Percentiles rank a stretch among this genome's conserved stretches.
Conservation (phyloP, 192 early-diverging fungal species). For the Thoreauomyces humboldtii region DNA sequence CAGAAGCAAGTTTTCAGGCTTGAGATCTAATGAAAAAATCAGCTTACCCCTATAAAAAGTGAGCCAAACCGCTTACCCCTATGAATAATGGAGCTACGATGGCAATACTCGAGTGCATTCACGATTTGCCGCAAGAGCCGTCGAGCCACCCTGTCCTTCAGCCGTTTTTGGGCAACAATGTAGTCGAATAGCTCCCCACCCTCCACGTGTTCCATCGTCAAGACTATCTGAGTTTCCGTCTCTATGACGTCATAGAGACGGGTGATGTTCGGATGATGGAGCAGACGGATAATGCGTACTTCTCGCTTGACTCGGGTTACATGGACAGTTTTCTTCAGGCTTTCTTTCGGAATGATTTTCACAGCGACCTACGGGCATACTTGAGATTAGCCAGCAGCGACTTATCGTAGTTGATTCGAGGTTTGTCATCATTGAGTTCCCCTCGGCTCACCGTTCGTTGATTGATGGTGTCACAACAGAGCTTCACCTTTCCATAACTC, state of each 20-base stretch:
- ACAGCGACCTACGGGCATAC: conserved; percentile 56
- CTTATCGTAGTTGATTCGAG: too few relatives aligned
- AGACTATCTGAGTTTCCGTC: conserved; percentile 80
- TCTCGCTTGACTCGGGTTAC: conserved; percentile 54
- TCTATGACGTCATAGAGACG: conserved; percentile 84
- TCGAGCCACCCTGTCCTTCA: conserved; percentile 76
- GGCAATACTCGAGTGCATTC: conserved; percentile 56
- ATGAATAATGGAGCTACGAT: conserved; percentile 54
- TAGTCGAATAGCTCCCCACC: conserved; percentile 93
- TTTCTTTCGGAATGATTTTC: conserved; percentile 55
- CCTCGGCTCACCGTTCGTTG: conserved; percentile 50
- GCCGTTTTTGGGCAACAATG: conserved; percentile 74
- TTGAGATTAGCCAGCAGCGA: too few relatives aligned
- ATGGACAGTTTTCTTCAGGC: conserved; percentile 47
- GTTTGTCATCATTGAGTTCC: too few relatives aligned
- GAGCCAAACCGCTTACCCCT: too few relatives aligned
- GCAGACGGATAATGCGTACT: conserved; percentile 55
- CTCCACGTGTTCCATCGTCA: conserved; percentile 88
- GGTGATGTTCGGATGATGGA: conserved; percentile 79
- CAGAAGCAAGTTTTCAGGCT: conserved; percentile 91
- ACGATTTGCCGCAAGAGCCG: conserved; percentile 54
- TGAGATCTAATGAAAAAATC: conserved; percentile 65
- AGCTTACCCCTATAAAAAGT: too few relatives aligned
- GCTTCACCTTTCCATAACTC: conserved; percentile 94
- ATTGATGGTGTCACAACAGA: conserved; percentile 73